Conservation (phyloP, 2,329 filamentous ascomycete species). For the Akanthomyces dipterigenus region DNA sequence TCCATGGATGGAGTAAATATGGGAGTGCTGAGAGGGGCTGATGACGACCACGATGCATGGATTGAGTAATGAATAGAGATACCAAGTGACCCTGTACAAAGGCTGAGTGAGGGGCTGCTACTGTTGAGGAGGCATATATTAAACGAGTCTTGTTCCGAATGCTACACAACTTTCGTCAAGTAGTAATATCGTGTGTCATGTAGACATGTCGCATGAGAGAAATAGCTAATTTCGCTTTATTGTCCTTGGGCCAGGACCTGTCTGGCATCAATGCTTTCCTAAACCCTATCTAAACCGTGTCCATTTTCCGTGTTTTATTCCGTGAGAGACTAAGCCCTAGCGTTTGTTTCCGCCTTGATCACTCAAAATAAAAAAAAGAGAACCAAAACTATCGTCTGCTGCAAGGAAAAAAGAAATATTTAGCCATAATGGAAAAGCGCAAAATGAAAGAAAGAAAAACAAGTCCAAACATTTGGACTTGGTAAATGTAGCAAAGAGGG, state of each 20-base stretch:
- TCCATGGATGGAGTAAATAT: no score
- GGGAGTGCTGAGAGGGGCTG: background rate
- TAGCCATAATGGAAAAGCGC: background rate
- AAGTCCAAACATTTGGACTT: background rate
- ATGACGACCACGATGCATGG: background rate
- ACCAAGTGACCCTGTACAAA: background rate
- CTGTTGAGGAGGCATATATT: background rate
- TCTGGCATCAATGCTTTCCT: background rate
- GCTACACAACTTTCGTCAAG: background rate
- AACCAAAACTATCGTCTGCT: no score
- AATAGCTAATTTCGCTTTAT: background rate
- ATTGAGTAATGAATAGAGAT: background rate
- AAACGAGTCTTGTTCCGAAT: background rate
- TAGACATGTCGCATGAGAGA: background rate
- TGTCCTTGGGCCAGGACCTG: background rate
- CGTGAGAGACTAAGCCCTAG: no score
- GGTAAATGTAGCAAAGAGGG: background rate
- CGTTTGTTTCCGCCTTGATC: no score
- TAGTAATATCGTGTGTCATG: no score
- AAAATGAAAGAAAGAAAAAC: background rate
- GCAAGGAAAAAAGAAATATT: no score
- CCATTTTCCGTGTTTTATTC: background rate
- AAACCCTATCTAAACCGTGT: background rate
- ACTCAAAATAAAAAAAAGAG: no score
- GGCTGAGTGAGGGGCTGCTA: background rate